Conservation (phyloP, 2,329 filamentous ascomycete species). For the Fusarium falciforme region DNA sequence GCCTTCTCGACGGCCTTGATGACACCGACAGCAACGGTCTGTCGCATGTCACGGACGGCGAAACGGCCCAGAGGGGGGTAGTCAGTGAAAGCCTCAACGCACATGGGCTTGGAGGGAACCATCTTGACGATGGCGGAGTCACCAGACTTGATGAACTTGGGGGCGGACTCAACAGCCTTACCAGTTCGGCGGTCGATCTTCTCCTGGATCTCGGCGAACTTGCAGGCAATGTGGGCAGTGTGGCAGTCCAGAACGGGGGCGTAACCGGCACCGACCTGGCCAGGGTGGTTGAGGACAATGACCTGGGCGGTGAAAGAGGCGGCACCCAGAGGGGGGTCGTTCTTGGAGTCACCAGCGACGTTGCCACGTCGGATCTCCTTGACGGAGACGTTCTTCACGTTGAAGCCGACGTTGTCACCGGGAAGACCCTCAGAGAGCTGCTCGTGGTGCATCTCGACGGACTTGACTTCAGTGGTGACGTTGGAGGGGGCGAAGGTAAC, state of each 20-base stretch:
- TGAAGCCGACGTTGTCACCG: conserved; percentile 99
- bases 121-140: conserved; percentile 99
- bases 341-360: conserved; percentile 99
- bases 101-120: conserved; percentile 99
- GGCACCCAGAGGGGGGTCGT: conserved; percentile 90
- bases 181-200: conserved; percentile 99
- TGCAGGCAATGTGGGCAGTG: conserved; percentile 99
- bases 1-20: conserved; percentile 88
- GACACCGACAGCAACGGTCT: conserved; percentile 93
- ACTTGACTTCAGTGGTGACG: conserved; percentile 99
- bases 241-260: conserved; percentile 99
- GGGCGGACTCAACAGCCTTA: conserved; percentile 89
- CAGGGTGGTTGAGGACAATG: conserved; percentile 99
- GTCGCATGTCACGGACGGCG: conserved; percentile 98
- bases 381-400: conserved; percentile 99
- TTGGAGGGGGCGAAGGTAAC: conserved; percentile 98
- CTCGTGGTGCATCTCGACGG: conserved; percentile 99
- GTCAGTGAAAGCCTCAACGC: conserved; percentile 99
- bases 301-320: conserved; percentile 99
- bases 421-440: conserved; percentile 94
- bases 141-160: conserved; percentile 99
- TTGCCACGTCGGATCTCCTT: conserved; percentile 99
- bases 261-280: conserved; percentile 99
- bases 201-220: conserved; percentile 99
- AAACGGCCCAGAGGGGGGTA: conserved; percentile 99